Conservation (phyloP, 352 stramenopile genomes). For the Pythium brachiatum region DNA sequence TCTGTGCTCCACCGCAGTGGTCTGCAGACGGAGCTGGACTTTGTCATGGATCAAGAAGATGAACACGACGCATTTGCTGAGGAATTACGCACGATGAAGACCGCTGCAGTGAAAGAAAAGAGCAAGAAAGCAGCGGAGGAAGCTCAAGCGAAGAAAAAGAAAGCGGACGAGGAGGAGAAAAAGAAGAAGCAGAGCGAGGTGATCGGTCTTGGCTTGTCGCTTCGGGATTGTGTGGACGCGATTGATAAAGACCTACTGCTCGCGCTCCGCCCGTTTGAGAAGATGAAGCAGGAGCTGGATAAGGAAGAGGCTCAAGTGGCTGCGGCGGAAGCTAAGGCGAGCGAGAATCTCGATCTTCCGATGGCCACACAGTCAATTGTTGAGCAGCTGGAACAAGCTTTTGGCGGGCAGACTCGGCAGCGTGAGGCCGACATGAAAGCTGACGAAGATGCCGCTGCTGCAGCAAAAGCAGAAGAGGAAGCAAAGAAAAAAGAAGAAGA, state of each 20-base stretch:
- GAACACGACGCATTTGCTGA: constrained; percentile 48
- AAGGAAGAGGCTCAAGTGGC: constrained; percentile 19
- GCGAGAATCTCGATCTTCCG: neutral
- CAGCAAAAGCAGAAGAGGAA: constrained; percentile 35
- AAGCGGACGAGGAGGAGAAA: constrained; percentile 13
- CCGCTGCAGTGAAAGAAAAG: constrained; percentile 7
- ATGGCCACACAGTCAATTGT: constrained; percentile 17
- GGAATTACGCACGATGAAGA: constrained; percentile 36
- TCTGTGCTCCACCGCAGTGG: constrained; percentile 5
- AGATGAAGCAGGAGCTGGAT: constrained; percentile 32
- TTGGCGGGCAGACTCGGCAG: constrained; percentile 6
- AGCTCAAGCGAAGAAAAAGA: constrained; percentile 11
- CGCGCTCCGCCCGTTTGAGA: constrained; percentile 52
- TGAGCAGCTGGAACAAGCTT: constrained; percentile 19
- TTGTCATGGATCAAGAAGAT: neutral
- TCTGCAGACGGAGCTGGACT: neutral
- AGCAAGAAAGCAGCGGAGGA: constrained; percentile 13
- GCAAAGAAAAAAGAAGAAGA: constrained; percentile 42
- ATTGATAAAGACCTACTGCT: constrained; percentile 49
- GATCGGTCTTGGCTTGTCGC: constrained; percentile 1
- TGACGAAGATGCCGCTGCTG: constrained; percentile 20
- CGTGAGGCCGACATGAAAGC: constrained; percentile 21
- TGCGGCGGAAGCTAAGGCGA: constrained; percentile 4
- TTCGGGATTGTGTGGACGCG: constrained; percentile 15
- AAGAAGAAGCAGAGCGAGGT: constrained; percentile 16